phyloP scores from a whole-genome alignment of 2,329 filamentous ascomycete species.

The Hypoxylon sp. region DNA sequence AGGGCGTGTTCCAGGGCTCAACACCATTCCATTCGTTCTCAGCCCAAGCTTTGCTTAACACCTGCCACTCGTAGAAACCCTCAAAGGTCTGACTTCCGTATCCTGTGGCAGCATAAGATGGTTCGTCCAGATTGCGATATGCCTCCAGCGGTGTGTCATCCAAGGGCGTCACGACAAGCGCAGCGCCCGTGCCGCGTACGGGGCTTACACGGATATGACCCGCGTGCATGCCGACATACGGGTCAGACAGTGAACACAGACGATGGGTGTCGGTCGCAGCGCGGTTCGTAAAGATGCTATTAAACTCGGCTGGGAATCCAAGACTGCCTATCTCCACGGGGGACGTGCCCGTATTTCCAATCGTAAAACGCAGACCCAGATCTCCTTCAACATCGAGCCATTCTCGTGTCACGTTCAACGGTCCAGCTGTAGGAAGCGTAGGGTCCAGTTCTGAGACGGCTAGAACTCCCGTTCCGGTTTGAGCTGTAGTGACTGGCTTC shows the following conservation, averaged over 20 bases:
- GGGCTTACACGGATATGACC: constrained; percentile 64
- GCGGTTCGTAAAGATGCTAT: constrained; percentile 67
- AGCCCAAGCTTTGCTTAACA: constrained; percentile 61
- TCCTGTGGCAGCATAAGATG: constrained; percentile 47
- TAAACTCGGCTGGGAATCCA: constrained; percentile 68
- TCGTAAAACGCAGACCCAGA: constrained; percentile 60
- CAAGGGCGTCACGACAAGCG: constrained; percentile 63
- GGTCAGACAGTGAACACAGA: constrained; percentile 64
- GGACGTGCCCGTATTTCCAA: constrained; percentile 54
- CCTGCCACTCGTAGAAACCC: constrained; percentile 68
- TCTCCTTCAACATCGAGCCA: constrained; percentile 61
- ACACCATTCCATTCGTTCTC: constrained; percentile 62
- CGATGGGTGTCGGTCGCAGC: constrained; percentile 57
- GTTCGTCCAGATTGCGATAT: constrained; percentile 62
- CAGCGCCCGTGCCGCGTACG: constrained; percentile 60
- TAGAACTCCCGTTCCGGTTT: constrained; percentile 42
- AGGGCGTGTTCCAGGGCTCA: constrained; percentile 64
- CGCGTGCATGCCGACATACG: constrained; percentile 67
- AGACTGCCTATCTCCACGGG: constrained; percentile 63
- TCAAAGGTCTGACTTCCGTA: constrained; percentile 67
- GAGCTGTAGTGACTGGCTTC: constrained; percentile 46
- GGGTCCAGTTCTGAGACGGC: constrained; percentile 52
- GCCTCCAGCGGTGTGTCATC: constrained; percentile 60
- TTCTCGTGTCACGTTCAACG: constrained; percentile 58
- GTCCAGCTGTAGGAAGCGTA: constrained; percentile 50